A percentile compares a stretch with the other conserved stretches of the same genome.
phyloP scores from a whole-genome alignment of 2,329 filamentous ascomycete genomes.

The Xylariaceae sp. region DNA sequence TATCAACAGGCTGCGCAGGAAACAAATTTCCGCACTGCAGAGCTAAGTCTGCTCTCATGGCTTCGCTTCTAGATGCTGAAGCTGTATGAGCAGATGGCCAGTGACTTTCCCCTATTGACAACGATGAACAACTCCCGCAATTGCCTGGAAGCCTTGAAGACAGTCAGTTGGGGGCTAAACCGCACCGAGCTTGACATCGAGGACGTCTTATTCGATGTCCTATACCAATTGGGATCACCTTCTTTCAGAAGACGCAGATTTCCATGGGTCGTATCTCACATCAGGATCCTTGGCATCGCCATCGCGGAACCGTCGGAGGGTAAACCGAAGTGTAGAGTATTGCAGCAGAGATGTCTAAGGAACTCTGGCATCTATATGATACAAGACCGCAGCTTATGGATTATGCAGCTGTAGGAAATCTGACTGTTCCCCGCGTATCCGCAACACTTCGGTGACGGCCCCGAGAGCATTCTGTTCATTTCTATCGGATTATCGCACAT shows the following conservation, averaged over 20 bases:
- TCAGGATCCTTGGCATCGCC: constrained; percentile 56
- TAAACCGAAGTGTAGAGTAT: constrained; percentile 58
- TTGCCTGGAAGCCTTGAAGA: constrained; percentile 41
- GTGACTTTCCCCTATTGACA: constrained; percentile 48
- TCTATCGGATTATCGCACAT: constrained; percentile 55
- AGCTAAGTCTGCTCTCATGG: constrained; percentile 52
- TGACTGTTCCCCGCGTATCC: constrained; percentile 48
- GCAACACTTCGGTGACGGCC: constrained; percentile 47
- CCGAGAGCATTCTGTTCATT: constrained; percentile 55
- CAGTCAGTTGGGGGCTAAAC: constrained; percentile 23
- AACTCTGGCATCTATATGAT: constrained; percentile 50
- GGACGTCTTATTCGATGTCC: constrained; percentile 51
- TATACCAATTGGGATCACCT: constrained; percentile 56
- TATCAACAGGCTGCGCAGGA: constrained; percentile 44
- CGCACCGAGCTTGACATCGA: constrained; percentile 39
- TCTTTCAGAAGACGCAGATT: constrained; percentile 57
- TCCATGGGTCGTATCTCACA: constrained; percentile 57
- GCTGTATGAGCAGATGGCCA: constrained; percentile 56
- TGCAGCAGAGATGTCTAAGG: constrained; percentile 48
- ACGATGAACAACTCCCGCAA: constrained; percentile 37
- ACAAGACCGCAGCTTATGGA: constrained; percentile 54
- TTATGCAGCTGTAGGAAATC: constrained; percentile 50
- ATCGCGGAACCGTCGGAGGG: constrained; percentile 54
- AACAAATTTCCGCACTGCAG: constrained; percentile 35
- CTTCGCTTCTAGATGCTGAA: constrained; percentile 53